phyloP scores from a whole-genome alignment of 306 rosid species.

The Sicyos baderoa region DNA sequence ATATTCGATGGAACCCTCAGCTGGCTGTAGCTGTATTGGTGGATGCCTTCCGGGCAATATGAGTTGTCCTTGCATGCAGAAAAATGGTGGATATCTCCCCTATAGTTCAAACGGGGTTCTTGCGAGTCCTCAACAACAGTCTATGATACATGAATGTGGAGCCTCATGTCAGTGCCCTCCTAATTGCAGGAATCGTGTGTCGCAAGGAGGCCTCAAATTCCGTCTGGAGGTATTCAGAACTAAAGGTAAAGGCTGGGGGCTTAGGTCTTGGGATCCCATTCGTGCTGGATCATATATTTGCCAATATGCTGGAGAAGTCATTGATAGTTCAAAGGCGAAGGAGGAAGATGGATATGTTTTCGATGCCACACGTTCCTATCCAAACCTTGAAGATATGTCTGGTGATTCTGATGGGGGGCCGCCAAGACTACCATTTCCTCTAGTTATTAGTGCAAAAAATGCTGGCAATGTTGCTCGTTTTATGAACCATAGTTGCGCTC shows the following conservation, averaged over 20 bases:
- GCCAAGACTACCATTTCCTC: slow-evolving; percentile 57
- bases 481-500: slow-evolving; percentile 93
- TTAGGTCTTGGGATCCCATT: slow-evolving; percentile 87
- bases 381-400: slow-evolving; percentile 54
- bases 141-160: slow-evolving; percentile 74
- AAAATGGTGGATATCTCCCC: slow-evolving; percentile 59
- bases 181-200: slow-evolving; percentile 58
- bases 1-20: slow-evolving; percentile 38
- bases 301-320: slow-evolving; percentile 86
- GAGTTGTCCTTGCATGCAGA: slow-evolving; percentile 64
- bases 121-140: slow-evolving; percentile 36
- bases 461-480: slow-evolving; percentile 88
- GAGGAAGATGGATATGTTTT: slow-evolving; percentile 67
- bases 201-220: slow-evolving; percentile 62
- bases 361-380: slow-evolving; percentile 63
- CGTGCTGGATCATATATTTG: slow-evolving; percentile 80
- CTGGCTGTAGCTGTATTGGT: slow-evolving; percentile 63
- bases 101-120: slow-evolving; percentile 49
- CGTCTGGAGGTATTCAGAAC: slow-evolving; percentile 80
- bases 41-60: slow-evolving; percentile 56
- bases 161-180: slow-evolving; percentile 71
- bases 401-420: slow-evolving; percentile 55
- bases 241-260: slow-evolving; percentile 81
- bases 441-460: slow-evolving; percentile 52
- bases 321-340: slow-evolving; percentile 45